Base-by-base conservation (phyloP, 75 land plant species). In the Larix kaempferi region DNA sequence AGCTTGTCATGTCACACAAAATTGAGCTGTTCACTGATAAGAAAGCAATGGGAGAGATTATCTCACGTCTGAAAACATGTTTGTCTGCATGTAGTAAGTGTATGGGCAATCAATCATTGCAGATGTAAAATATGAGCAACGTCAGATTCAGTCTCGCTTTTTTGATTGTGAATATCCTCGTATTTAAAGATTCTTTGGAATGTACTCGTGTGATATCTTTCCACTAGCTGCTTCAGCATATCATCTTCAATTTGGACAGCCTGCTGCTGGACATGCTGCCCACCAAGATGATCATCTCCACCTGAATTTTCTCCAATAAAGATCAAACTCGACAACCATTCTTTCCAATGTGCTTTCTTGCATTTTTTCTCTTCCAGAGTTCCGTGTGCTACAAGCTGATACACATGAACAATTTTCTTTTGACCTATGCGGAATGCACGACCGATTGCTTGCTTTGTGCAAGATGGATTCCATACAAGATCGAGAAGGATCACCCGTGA, bases 341-440 rank as follows among this genome's bases (percentile, higher is more conserved):
- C 97, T 73, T 94, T 96, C 87, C 83, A 80, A 2, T 76, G 81
- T 12, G 85, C 87, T 59, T 85, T 81, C 21, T 77, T 63, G 35
- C 92, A 89, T 82, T 90, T 94, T 6, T 82, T 84, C 74, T 90
- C 92, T 58, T 96, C 99, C 58, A 88, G 62, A 56, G 94, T 91
- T 25, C 81, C 88, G 3, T 84, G 77, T 21, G 86, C 86, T 74
- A 96, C 56, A 33, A 96, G 83, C 62, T 86, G 84, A 73, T 96
- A 96, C 13, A 91, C 92, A 76, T 89, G 86, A 17, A 96, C 99
- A 61, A 85, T 77, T 72, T 77, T 94, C 78, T 86, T 83, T 82
- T 96, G 99, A 13, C 99, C 99, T n/a, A 91, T 87, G 19, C 98
- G 80, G 75, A 92, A 96, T 4, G 98, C 99, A 58, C 99, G 74